These are phyloP conservation scores for Serendipita sp. DNA, from an alignment of 768 basidiomycete genomes.

Conservation along the genomic window DNA sequence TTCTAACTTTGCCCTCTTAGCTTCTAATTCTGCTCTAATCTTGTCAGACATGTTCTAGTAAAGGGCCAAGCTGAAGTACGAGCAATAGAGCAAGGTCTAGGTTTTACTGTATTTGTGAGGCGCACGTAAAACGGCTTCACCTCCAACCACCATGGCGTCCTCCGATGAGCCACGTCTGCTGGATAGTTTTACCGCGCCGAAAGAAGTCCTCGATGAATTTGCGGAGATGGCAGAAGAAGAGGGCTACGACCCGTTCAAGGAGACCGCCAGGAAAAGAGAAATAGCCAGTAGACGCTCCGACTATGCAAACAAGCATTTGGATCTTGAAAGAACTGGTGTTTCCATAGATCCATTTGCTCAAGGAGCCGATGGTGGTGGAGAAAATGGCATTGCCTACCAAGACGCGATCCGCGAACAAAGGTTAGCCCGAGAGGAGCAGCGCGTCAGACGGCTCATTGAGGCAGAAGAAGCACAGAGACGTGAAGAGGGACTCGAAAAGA, in stretches of 20 bases:
- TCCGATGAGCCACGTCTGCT: slow-evolving; percentile 41
- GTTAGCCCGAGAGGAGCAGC: slow-evolving; percentile 83
- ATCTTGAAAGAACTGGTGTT: slow-evolving; percentile 63
- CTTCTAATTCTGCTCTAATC: background rate
- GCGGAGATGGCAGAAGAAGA: slow-evolving; percentile 88
- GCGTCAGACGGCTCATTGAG: slow-evolving; percentile 71
- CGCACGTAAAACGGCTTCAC: background rate
- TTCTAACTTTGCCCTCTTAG: background rate
- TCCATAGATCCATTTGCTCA: slow-evolving; percentile 34
- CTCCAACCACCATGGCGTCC: background rate
- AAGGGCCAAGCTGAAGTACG: background rate
- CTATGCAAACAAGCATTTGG: slow-evolving; percentile 86
- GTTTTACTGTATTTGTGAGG: background rate
- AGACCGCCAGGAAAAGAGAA: slow-evolving; percentile 84
- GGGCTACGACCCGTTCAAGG: slow-evolving; percentile 77
- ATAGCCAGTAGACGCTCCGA: slow-evolving; percentile 87
- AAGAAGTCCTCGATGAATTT: slow-evolving; percentile 88
- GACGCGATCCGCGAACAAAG: slow-evolving; percentile 86
- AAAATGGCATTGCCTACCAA: slow-evolving; percentile 73
- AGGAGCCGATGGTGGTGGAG: slow-evolving; percentile 44
- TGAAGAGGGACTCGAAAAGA: slow-evolving; percentile 56
- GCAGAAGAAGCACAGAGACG: slow-evolving; percentile 70
- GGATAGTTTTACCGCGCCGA: slow-evolving; percentile 84
- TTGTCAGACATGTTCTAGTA: slow-evolving; percentile 3
- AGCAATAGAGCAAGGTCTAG: slow-evolving; percentile 6